Percentiles rank a stretch among this genome's conserved stretches.
These are phyloP conservation scores for Canariomyces notabilis DNA, from an alignment of 2,329 filamentous ascomycete genomes.

Conservation along the genomic window DNA sequence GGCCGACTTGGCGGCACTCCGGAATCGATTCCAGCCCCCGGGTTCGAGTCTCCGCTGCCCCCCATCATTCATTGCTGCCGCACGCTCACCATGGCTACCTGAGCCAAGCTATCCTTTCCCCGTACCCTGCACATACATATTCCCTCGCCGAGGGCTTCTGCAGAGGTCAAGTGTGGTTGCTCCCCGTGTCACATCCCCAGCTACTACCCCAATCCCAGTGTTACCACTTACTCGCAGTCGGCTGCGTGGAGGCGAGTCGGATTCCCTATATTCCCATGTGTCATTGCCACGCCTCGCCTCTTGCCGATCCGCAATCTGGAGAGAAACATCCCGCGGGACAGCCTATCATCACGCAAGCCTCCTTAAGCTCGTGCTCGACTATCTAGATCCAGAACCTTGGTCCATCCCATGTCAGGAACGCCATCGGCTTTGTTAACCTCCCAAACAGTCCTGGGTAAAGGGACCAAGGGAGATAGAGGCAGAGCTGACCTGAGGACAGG, in stretches of 20 bases:
- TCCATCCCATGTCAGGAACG: slow-evolving; percentile 1
- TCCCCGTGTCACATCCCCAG: not conserved
- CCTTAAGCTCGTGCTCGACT: slow-evolving; percentile 11
- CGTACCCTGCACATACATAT: not conserved
- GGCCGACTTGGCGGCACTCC: too few relatives aligned
- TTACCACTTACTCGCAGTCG: slow-evolving; percentile 11
- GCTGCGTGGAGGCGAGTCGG: slow-evolving; percentile 5
- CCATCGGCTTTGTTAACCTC: not conserved
- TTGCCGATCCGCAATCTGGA: slow-evolving; percentile 9
- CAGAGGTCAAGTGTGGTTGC: too few relatives aligned
- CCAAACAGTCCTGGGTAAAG: not conserved
- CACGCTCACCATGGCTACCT: too few relatives aligned
- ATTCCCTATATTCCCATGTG: slow-evolving; percentile 19
- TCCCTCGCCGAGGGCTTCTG: too few relatives aligned
- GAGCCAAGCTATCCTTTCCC: too few relatives aligned
- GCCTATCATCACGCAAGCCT: not conserved
- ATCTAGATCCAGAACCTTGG: slow-evolving; percentile 3
- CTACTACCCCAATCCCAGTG: slow-evolving; percentile 10
- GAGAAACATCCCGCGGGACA: slow-evolving; percentile 13
- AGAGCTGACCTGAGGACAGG: slow-evolving; percentile 8
- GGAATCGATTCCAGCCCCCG: too few relatives aligned
- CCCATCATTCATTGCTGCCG: too few relatives aligned
- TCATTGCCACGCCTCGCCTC: slow-evolving; percentile 18
- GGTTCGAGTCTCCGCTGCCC: too few relatives aligned
- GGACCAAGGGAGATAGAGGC: too few relatives aligned